Evolutionary conservation across 169 alveolate species (phyloP).

Genomic region (Cryptosporidium viatorum): DNA sequence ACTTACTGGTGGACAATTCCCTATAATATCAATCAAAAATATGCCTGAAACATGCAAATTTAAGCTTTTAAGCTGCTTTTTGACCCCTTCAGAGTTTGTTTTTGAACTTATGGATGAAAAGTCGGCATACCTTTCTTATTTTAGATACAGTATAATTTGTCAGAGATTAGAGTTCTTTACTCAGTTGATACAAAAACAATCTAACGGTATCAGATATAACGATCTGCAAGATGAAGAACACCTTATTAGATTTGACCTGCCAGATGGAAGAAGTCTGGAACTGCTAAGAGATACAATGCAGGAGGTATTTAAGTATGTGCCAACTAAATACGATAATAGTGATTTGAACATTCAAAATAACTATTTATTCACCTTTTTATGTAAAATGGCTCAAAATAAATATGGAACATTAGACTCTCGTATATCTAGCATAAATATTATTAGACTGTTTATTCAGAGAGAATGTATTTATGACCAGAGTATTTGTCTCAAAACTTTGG

Average conservation of each 20-base stretch:
- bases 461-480: constrained; percentile 44
- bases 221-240: constrained; percentile 33
- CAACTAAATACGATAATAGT: constrained; percentile 11
- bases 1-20: constrained; percentile 19
- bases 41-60: neutral
- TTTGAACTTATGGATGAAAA: constrained; percentile 34
- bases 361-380: constrained; percentile 7
- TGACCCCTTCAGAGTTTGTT: constrained; percentile 37
- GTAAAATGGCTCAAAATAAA: constrained; percentile 19
- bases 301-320: constrained; percentile 32
- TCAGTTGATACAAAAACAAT: neutral
- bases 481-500: neutral
- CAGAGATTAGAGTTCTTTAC: constrained; percentile 14
- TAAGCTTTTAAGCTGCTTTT: neutral
- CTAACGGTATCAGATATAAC: neutral
- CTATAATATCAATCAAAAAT: neutral
- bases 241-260: constrained; percentile 27
- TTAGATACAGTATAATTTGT: constrained; percentile 1
- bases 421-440: constrained; percentile 15
- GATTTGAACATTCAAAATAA: neutral
- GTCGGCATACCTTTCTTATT: constrained; percentile 2
- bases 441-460: constrained; percentile 41
- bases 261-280: constrained; percentile 55
- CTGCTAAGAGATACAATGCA: constrained; percentile 56
- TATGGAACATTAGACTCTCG: constrained; percentile 20